These are phyloP conservation scores for Physcomitrium patens DNA, from an alignment of 225 moss, liverwort and hornwort species.

Conservation along the genomic window DNA sequence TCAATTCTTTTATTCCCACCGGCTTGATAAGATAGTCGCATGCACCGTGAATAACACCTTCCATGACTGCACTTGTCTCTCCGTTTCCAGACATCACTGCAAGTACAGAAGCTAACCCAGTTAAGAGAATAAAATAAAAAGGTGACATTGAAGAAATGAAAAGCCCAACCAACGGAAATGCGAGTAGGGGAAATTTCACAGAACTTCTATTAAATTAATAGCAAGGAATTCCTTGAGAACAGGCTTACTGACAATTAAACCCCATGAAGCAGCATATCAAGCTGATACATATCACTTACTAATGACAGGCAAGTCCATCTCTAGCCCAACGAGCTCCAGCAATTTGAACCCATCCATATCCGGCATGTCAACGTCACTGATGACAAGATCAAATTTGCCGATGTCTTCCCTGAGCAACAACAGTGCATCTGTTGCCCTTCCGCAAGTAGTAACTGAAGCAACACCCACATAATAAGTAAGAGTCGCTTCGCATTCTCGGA, in stretches of 20 bases:
- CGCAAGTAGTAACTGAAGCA: constrained; percentile 72
- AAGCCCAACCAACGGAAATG: too few relatives aligned
- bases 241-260: neutral
- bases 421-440: constrained; percentile 69
- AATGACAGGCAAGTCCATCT: constrained; percentile 89
- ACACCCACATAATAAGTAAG: constrained; percentile 33
- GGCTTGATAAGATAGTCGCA: constrained; percentile 90
- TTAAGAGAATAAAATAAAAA: neutral
- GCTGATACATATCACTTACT: constrained; percentile 51
- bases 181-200: too few relatives aligned
- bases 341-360: constrained; percentile 94
- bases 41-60: constrained; percentile 86
- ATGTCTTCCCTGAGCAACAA: constrained; percentile 69
- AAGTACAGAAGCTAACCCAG: constrained; percentile 17
- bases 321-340: constrained; percentile 83
- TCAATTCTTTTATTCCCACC: constrained; percentile 74
- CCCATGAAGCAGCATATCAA: neutral
- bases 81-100: constrained; percentile 94
- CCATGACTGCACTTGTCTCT: constrained; percentile 93
- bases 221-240: neutral
- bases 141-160: neutral
- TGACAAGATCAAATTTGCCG: constrained; percentile 79
- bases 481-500: neutral
- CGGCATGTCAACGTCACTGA: constrained; percentile 92
- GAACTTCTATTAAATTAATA: too few relatives aligned